Base-by-base conservation (phyloP, 2,329 filamentous ascomycete species). In the Sphaceloma murrayae region DNA sequence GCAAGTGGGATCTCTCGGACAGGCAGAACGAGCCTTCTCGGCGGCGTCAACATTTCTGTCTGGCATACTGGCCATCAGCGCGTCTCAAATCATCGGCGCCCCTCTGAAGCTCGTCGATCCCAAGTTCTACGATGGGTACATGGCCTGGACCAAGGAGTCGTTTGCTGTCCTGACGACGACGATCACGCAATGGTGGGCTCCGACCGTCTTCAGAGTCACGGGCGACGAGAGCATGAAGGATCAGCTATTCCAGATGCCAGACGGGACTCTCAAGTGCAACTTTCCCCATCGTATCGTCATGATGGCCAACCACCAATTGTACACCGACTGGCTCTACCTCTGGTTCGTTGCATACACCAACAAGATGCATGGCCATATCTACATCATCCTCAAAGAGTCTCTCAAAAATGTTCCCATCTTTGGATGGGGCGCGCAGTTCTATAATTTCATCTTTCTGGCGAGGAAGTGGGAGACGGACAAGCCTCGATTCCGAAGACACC, bases 241-340 rank as follows among this genome's bases (percentile, higher is more conserved):
- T 6, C 81, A 94, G 65, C 72, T 94, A 48, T 69, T 69, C 49
- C 72, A 80, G 53, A 80, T 77, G 0, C 58, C 67, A 1, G 80
- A 85, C 58, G 86, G 86, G 2, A 70, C 77, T 48, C 70, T 91
- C 11, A 71, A 85, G 55, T 83, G 83, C 57, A 68, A 77, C 53
- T 93, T 94, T 52, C 85, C 86, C 0, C 81, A 89, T 61, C 76
- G 86, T 44, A 66, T 91, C 56, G 73, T 94, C 34, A 67, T 94
- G 62, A 80, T 93, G 53, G 83, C 86, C 19, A 94, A 94, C 59
- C 86, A 94, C 59, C 85, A 91, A 77, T 81, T 89, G 50, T 89
- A 89, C 61, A 86, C 84, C 5, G 84, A 89, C 64, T 89, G 84
- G 85, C 62, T 91, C 13, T 91, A 91, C 58, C 74, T 91, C 13